Evolutionary conservation across 140 eudicot species (phyloP).

Genomic region (Cichorium intybus): DNA sequence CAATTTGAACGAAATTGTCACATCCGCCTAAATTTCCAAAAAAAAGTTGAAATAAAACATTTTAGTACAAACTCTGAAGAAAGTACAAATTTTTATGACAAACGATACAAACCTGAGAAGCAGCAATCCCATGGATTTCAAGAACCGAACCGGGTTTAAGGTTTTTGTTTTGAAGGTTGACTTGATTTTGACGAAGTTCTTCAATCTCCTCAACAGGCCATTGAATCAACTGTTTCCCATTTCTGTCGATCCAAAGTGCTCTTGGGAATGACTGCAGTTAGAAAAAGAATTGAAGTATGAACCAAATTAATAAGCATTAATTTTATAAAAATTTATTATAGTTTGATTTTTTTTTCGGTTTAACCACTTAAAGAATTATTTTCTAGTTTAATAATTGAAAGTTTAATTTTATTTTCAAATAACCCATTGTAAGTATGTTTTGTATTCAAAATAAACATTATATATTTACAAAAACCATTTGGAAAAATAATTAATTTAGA

Average conservation of each 20-base stretch:
- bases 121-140: constrained; percentile 55
- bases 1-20: constrained; percentile 52
- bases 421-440: no score
- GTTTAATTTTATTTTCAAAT: no score
- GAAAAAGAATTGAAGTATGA: not conserved
- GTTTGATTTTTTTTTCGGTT: no score
- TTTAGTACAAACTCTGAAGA: not conserved
- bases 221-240: constrained; percentile 62
- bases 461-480: no score
- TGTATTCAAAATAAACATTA: no score
- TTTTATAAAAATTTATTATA: no score
- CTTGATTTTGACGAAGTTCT: constrained; percentile 37
- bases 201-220: constrained; percentile 79
- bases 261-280: constrained; percentile 67
- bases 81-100: not conserved
- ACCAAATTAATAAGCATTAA: no score
- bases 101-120: constrained; percentile 53
- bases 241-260: constrained; percentile 45
- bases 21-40: constrained; percentile 51
- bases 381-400: no score
- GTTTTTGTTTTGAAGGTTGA: constrained; percentile 23
- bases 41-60: not conserved
- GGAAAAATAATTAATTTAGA: no score
- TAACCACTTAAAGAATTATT: no score
- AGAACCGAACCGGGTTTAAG: constrained; percentile 29